Conservation (phyloP, 768 basidiomycete genomes). For the Udeniomyces megalosporus region DNA sequence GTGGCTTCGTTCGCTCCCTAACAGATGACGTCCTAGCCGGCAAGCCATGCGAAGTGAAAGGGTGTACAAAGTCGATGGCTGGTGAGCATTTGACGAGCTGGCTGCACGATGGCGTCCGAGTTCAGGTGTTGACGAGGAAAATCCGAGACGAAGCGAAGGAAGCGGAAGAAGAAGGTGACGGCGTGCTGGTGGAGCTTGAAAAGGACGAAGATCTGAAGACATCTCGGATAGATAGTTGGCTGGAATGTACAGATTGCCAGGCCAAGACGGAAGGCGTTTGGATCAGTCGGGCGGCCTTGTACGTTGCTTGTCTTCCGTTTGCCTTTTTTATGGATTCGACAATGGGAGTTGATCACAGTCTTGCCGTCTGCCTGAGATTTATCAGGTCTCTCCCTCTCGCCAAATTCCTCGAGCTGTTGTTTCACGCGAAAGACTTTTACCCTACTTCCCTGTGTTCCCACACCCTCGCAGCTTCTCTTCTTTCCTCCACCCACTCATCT, state of each 20-base stretch:
- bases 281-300: slow-evolving; percentile 10
- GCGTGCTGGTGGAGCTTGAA: not conserved
- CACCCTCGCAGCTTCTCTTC: not conserved
- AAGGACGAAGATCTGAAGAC: not conserved
- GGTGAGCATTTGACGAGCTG: slow-evolving; percentile 2
- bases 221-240: slow-evolving; percentile 4
- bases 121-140: slow-evolving; percentile 1
- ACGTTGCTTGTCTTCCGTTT: too few relatives aligned
- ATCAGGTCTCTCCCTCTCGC: slow-evolving; percentile 4
- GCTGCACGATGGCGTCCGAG: slow-evolving; percentile 8
- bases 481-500: not conserved
- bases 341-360: not conserved
- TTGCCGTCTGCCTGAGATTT: not conserved
- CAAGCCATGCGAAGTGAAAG: not conserved
- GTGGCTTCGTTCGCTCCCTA: not conserved
- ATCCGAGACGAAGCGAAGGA: not conserved
- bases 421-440: slow-evolving; percentile 3
- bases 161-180: not conserved
- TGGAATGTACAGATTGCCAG: not conserved
- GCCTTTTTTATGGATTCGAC: too few relatives aligned
- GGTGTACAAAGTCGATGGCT: not conserved
- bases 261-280: not conserved
- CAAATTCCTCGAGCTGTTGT: slow-evolving; percentile 14
- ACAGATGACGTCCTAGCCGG: not conserved
- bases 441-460: not conserved